Percentiles rank a stretch among this genome's conserved stretches.
Conservation (phyloP, 441 rosid genomes). For the Arabidopsis lyrata region DNA sequence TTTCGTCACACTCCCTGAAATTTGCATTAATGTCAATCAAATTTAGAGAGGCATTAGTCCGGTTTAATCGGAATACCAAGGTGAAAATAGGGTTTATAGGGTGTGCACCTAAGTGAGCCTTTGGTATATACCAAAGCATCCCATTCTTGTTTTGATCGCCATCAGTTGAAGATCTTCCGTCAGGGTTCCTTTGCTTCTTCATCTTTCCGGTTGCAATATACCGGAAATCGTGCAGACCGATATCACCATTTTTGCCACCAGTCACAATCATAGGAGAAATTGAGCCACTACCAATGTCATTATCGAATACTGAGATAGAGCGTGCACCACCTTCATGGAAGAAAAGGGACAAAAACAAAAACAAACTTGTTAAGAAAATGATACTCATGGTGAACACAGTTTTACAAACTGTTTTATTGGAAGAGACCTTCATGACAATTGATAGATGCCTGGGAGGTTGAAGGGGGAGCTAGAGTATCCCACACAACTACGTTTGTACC, state of each 20-base stretch:
- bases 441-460: constrained; percentile 88
- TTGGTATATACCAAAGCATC: constrained; percentile 98
- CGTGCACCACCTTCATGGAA: constrained; percentile 84
- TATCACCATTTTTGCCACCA: constrained; percentile 94
- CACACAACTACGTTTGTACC: constrained; percentile 90
- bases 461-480: constrained; percentile 97
- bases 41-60: constrained; percentile 28
- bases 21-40: constrained; percentile 36
- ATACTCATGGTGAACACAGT: constrained; percentile 4
- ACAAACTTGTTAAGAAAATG: constrained; percentile 22
- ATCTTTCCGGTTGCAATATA: constrained; percentile 90
- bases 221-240: constrained; percentile 94
- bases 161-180: constrained; percentile 52
- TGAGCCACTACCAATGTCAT: constrained; percentile 89
- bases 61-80: background rate
- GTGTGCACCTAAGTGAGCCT: constrained; percentile 86
- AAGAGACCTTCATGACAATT: constrained; percentile 86
- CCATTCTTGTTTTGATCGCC: constrained; percentile 71
- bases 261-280: constrained; percentile 91
- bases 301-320: constrained; percentile 88
- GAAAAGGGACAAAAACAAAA: constrained; percentile 12
- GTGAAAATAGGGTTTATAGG: constrained; percentile 4
- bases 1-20: constrained; percentile 86
- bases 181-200: constrained; percentile 68
- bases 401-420: constrained; percentile 11